Base-by-base conservation (phyloP, 2,329 filamentous ascomycete genomes). In the Teratosphaeria pseudoeucalypti region DNA sequence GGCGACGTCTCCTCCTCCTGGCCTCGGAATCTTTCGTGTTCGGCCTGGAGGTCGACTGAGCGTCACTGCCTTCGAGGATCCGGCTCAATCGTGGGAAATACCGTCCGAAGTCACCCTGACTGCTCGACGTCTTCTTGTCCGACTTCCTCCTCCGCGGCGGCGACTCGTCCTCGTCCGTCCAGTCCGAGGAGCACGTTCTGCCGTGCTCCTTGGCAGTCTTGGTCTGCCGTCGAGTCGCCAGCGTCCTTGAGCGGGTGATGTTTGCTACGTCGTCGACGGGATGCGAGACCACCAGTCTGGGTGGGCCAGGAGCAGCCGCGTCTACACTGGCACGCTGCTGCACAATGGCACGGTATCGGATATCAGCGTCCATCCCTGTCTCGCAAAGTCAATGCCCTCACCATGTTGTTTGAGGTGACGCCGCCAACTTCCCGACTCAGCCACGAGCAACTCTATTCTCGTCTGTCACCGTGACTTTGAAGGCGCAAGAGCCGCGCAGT, bases 1-100 rank as follows among this genome's bases (percentile, higher is more conserved):
- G 54, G 23, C 63, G 62, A 57, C 56, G 56, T 11, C 59, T 58
- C 27, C 60, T 62, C 34, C 56, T 56, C 34, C 61, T 58, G 54
- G 61, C 55, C 52, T 64, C 55, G 37, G 61, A 58, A 43, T 27
- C 63, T 65, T 59, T 64, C n/a, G 55, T 57, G 32, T 34, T 54
- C 26, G 63, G 53, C 43, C 62, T 61, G 11, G 61, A 62, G 57
- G 60, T 61, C 16, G 62, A 26, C 26, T 58, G 62, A 27, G 62
- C 60, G 57, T 74, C 72, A 57, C 67, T 73, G 10, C 67, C 67
- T 63, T 78, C 76, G 54, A 71, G 64, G 67, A 77, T 77, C 47
- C 73, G 74, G 63, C 68, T 66, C 23, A 78, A 71, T 57, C 69
- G 73, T 47, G 77, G 74, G 52, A 75, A 68, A 66, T 73, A 76